Evolutionary conservation across 164 flowering plant genomes (phyloP).

Genomic region (Annona cherimola): DNA sequence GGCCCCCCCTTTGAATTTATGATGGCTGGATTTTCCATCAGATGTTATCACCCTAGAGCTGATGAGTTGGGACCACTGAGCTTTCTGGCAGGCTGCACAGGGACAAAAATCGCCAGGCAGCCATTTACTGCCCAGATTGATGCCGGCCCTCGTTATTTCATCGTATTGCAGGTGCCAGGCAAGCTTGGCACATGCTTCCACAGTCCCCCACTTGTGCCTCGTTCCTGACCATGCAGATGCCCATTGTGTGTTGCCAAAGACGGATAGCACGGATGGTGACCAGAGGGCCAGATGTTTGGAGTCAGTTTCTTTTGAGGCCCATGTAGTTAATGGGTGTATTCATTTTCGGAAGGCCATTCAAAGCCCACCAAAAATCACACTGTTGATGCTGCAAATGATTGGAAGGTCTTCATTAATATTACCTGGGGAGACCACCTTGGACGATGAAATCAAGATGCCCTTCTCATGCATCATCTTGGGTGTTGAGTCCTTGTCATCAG

Average conservation of each 20-base stretch:
- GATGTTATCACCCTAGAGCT: neutral
- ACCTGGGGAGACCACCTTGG: neutral
- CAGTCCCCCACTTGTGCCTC: neutral
- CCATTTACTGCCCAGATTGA: neutral
- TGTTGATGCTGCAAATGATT: neutral
- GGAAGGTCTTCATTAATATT: neutral
- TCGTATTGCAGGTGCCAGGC: neutral
- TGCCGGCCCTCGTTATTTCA: neutral
- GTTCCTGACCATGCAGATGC: neutral
- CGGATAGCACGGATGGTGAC: neutral
- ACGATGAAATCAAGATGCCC: neutral
- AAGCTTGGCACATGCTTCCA: neutral
- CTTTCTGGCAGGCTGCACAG: neutral
- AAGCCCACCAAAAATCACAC: neutral
- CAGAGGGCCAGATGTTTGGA: neutral
- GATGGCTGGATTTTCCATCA: neutral
- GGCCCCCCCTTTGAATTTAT: too few species aligned
- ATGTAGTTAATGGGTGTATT: too few species aligned
- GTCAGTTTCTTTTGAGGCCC: neutral
- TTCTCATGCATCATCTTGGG: conserved; percentile 5
- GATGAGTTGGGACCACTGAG: neutral
- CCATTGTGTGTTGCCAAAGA: neutral
- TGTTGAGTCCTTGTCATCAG: neutral
- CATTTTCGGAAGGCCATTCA: neutral
- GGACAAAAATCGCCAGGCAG: neutral